Conservation (phyloP, 441 rosid genomes). For the Corymbia calophylla region DNA sequence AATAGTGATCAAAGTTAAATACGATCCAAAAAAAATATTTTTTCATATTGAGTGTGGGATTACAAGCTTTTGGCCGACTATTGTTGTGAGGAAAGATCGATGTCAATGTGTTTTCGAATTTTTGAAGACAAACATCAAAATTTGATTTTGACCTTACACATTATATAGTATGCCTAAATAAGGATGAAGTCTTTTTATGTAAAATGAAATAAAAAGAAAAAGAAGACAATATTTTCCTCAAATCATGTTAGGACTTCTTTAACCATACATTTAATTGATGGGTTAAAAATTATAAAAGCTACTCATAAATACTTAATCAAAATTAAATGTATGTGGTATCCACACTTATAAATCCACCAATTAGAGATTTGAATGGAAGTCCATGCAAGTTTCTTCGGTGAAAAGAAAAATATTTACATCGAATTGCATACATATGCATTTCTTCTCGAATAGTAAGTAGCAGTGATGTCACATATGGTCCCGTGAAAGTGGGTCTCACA, state of each 20-base stretch:
- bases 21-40: background rate
- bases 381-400: background rate
- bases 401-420: background rate
- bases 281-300: too few species aligned
- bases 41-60: background rate
- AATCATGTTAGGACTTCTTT: too few species aligned
- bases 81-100: background rate
- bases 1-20: background rate
- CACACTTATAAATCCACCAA: background rate
- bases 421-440: background rate
- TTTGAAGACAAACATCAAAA: background rate
- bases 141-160: background rate
- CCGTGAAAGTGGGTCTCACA: background rate
- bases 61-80: rapidly evolving
- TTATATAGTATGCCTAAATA: background rate
- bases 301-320: background rate
- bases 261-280: background rate
- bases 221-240: background rate
- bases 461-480: too few species aligned
- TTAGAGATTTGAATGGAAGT: background rate
- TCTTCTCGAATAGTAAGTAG: background rate
- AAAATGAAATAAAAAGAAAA: too few species aligned
- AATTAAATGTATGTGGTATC: background rate
- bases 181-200: background rate
- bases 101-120: background rate